Evolutionary conservation across 1,139 yeast genomes (phyloP), one percentile per base, ranked within the genome.

Genomic region (Cylindricascospora bacillispora): DNA sequence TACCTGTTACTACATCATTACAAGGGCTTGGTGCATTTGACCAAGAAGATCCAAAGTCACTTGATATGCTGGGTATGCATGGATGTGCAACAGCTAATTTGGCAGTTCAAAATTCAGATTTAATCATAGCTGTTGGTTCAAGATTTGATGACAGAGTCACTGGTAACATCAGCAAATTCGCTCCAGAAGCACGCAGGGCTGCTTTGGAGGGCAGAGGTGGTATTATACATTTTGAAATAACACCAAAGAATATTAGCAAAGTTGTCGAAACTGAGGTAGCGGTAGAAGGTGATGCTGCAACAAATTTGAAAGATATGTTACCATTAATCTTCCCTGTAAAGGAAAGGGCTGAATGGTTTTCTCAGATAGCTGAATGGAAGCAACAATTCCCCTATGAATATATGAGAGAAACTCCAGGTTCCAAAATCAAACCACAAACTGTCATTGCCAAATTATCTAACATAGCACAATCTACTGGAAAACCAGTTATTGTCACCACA

Each of bases 61-160:
- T 89, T 43, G 95, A 86, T 58, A 82, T 89, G 92, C 70, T 89
- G 45, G 98, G 98, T 49, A 89, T 89, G 98, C 98, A 89, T 59
- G 98, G 98, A 42, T 70, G 76, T 38, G 95, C 89, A 28, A 86
- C 86, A 47, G 98, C 98, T 44, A 89, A 89, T 65, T 58, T 81
- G 47, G 93, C 97, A 27, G 78, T 89, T 47, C 98, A 89, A 63
- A 67, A 72, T 36, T 94, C 98, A 25, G 98, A 89, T 59, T 64
- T 89, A 49, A 82, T 89, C 52, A 63, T 89, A 44, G 97, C 97
- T 14, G 67, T 89, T 29, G 98, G 98, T 54, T 95, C 97, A 25
- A 73, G 98, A 56, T 89, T 89, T 50, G 98, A 89, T 59, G 98
- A 89, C 63, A 85, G 98, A 66, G 98, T 89, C 45, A 89, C 98